A percentile compares a stretch with the other conserved stretches of the same genome.
These are phyloP conservation scores for Emmonsiellopsis sp. DNA, from an alignment of 2,329 filamentous ascomycete species.

Conservation along the genomic window DNA sequence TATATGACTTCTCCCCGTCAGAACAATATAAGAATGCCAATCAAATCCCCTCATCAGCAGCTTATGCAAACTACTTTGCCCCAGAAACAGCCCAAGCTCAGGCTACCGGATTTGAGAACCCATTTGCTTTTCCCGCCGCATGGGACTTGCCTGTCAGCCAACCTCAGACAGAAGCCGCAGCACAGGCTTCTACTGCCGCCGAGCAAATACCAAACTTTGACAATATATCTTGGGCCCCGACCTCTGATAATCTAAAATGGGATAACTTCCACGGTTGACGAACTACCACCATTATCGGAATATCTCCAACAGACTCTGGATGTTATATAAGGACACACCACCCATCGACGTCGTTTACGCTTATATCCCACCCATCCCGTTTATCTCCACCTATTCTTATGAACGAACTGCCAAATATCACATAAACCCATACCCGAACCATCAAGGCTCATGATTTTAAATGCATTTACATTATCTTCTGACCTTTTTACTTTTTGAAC, in stretches of 20 bases:
- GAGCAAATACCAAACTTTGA: constrained; percentile 19
- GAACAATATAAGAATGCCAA: neutral
- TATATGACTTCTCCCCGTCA: neutral
- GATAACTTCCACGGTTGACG: constrained; percentile 17
- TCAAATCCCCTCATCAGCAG: constrained; percentile 2
- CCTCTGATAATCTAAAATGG: constrained; percentile 20
- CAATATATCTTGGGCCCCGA: constrained; percentile 28
- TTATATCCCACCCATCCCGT: too few relatives aligned
- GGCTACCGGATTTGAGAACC: constrained; percentile 13
- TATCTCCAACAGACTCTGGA: too few relatives aligned
- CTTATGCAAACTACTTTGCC: constrained; percentile 11
- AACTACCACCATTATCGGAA: too few relatives aligned
- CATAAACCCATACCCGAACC: too few relatives aligned
- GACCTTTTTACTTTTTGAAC: too few relatives aligned
- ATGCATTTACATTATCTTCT: too few relatives aligned
- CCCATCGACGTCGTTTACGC: too few relatives aligned
- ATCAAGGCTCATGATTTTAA: too few relatives aligned
- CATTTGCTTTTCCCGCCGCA: constrained; percentile 17
- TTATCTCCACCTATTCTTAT: too few relatives aligned
- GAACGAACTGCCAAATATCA: too few relatives aligned
- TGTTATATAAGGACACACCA: too few relatives aligned
- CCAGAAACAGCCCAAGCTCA: constrained; percentile 12
- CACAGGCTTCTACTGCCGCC: constrained; percentile 5
- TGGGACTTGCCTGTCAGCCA: constrained; percentile 21
- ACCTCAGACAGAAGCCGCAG: constrained; percentile 1